These are phyloP conservation scores for Yamadazyma buinensis DNA, from an alignment of 1,139 yeast genomes.

Conservation along the genomic window DNA sequence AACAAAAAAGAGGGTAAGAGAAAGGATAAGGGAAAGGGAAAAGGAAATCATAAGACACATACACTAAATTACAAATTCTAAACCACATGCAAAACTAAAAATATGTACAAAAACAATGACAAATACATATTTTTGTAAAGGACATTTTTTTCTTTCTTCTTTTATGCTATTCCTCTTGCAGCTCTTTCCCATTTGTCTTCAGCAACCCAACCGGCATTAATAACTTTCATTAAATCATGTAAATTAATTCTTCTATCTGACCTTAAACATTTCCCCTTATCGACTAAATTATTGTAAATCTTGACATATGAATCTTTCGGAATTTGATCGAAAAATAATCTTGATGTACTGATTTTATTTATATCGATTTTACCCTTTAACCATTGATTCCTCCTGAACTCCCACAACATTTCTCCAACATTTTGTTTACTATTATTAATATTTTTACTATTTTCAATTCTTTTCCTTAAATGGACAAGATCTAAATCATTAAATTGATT, in stretches of 20 bases:
- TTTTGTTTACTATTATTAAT: conserved; percentile 7
- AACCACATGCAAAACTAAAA: too few relatives aligned
- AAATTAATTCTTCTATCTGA: conserved; percentile 51
- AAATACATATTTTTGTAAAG: too few relatives aligned
- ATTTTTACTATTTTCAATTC: conserved; percentile 19
- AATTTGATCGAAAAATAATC: conserved; percentile 34
- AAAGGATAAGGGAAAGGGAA: not conserved
- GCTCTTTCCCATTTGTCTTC: conserved; percentile 63
- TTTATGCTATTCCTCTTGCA: conserved; percentile 39
- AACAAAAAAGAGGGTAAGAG: too few relatives aligned
- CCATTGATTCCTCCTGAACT: conserved; percentile 59
- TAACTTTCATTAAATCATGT: conserved; percentile 53
- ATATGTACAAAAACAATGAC: too few relatives aligned
- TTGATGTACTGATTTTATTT: conserved; percentile 16
- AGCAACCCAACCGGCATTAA: conserved; percentile 69
- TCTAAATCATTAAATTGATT: conserved; percentile 10
- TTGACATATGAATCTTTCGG: conserved; percentile 49
- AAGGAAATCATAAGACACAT: not conserved
- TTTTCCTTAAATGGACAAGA: conserved; percentile 11
- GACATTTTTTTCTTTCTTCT: not conserved
- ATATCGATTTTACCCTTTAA: conserved; percentile 18
- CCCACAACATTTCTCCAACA: conserved; percentile 57
- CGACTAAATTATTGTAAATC: conserved; percentile 55
- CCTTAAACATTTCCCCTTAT: conserved; percentile 54
- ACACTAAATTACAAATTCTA: conserved; percentile 3